phyloP scores from a whole-genome alignment of 78 protist genomes.

The Guillardia theta region DNA sequence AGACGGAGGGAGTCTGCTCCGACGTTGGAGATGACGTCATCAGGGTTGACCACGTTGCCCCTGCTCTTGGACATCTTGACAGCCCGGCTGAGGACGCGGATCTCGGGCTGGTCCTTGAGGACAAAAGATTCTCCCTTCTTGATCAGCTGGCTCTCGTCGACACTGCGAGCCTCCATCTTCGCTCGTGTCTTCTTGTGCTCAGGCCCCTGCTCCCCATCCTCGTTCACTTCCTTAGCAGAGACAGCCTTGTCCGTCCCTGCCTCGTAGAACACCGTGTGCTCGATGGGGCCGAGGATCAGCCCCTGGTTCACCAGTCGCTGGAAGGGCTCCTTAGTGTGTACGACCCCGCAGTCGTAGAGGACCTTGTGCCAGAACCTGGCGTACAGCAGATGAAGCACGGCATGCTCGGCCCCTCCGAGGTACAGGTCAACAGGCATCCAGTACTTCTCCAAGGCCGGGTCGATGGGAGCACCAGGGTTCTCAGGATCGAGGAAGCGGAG shows the following conservation, averaged over 20 bases:
- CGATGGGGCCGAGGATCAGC: conserved; percentile 49
- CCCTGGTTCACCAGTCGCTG: conserved; percentile 56
- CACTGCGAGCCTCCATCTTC: too few species aligned
- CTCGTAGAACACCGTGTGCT: not conserved
- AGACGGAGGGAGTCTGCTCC: conserved; percentile 55
- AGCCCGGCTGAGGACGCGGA: not conserved
- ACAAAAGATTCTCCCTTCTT: not conserved
- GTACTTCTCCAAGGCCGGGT: not conserved
- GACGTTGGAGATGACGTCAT: conserved; percentile 30
- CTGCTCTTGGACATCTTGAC: conserved; percentile 52
- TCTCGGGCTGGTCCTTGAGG: not conserved
- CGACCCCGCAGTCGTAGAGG: conserved; percentile 43
- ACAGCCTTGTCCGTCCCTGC: not conserved
- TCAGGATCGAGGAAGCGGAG: conserved; percentile 53
- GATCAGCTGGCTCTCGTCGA: not conserved
- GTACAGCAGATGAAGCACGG: conserved; percentile 89
- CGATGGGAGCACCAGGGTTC: conserved; percentile 16
- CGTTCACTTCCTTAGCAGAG: too few species aligned
- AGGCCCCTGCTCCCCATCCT: too few species aligned
- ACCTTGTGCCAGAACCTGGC: conserved; percentile 82
- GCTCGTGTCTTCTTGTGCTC: too few species aligned
- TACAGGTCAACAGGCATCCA: conserved; percentile 85
- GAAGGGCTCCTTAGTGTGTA: conserved; percentile 52
- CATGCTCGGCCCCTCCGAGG: conserved; percentile 80
- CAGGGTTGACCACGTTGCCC: conserved; percentile 54